Conservation (phyloP, 78 protist species). For the Bigelowiella natans region DNA sequence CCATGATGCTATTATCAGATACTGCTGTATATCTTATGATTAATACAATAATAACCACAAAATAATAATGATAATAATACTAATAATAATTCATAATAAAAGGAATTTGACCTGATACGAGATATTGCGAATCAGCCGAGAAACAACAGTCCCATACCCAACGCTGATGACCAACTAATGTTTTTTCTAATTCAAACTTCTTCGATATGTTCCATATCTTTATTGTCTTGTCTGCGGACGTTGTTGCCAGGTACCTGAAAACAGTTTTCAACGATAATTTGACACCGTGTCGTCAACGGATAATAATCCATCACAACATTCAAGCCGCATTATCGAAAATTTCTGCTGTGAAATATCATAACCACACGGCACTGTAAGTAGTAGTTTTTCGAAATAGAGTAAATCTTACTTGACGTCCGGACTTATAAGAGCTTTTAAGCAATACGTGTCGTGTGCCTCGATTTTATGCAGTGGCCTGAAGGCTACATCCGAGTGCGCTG, state of each 20-base stretch:
- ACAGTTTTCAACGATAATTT: not conserved
- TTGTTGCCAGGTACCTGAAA: slow-evolving; percentile 66
- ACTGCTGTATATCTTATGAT: not conserved
- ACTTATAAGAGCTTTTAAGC: slow-evolving; percentile 48
- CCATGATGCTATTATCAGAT: not conserved
- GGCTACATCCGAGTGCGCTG: too few species aligned
- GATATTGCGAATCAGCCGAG: slow-evolving; percentile 76
- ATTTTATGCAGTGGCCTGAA: slow-evolving; percentile 17
- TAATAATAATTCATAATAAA: not conserved
- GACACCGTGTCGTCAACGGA: too few species aligned
- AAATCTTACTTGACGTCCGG: slow-evolving; percentile 66
- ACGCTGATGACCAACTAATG: slow-evolving; percentile 63
- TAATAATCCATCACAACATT: too few species aligned
- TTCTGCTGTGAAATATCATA: too few species aligned
- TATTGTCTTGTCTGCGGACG: slow-evolving; percentile 77
- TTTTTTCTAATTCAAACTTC: slow-evolving; percentile 35
- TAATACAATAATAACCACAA: not conserved
- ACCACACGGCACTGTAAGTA: too few species aligned
- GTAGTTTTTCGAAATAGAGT: too few species aligned
- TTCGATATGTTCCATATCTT: slow-evolving; percentile 59
- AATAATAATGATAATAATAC: not conserved
- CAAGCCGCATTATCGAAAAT: too few species aligned
- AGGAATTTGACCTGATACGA: slow-evolving; percentile 48
- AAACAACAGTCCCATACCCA: slow-evolving; percentile 97
- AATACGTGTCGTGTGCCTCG: slow-evolving; percentile 59